phyloP scores from a whole-genome alignment of 2,329 filamentous ascomycete genomes.

The Penicillium sp. region DNA sequence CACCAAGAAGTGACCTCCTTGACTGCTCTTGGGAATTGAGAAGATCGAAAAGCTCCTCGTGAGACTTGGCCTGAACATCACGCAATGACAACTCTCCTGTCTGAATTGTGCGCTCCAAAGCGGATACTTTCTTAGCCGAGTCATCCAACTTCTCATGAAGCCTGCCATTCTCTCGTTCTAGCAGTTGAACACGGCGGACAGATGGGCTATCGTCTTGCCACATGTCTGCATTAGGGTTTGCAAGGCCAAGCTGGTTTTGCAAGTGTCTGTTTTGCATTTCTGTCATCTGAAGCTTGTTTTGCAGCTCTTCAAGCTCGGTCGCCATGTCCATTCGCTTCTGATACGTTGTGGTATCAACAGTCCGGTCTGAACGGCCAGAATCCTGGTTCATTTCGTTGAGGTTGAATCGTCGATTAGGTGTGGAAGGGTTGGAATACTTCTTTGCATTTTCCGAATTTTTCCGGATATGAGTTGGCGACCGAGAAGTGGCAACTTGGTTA shows the following conservation, averaged over 20 bases:
- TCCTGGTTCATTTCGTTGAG: constrained; percentile 63
- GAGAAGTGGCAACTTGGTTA: constrained; percentile 69
- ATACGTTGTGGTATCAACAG: constrained; percentile 75
- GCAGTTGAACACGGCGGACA: constrained; percentile 75
- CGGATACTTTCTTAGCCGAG: constrained; percentile 85
- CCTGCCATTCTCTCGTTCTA: constrained; percentile 86
- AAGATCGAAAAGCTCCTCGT: constrained; percentile 89
- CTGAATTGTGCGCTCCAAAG: constrained; percentile 79
- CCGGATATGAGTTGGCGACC: constrained; percentile 69
- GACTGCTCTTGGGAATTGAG: constrained; percentile 92
- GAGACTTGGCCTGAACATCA: constrained; percentile 87
- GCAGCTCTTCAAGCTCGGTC: constrained; percentile 82
- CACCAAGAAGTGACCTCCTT: constrained; percentile 72
- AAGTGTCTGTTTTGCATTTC: constrained; percentile 95
- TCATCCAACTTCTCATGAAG: constrained; percentile 94
- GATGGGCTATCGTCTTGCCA: constrained; percentile 74
- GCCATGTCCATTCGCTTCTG: constrained; percentile 89
- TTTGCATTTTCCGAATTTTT: constrained; percentile 56
- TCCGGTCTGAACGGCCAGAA: constrained; percentile 79
- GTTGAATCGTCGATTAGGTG: constrained; percentile 69
- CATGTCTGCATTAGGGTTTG: constrained; percentile 57
- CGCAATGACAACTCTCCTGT: constrained; percentile 83
- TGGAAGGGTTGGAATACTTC: constrained; percentile 70
- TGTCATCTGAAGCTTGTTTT: constrained; percentile 88
- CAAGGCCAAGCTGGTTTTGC: constrained; percentile 76